Base-by-base conservation (phyloP, 169 alveolate species). In the Cryptosporidium tyzzeri region DNA sequence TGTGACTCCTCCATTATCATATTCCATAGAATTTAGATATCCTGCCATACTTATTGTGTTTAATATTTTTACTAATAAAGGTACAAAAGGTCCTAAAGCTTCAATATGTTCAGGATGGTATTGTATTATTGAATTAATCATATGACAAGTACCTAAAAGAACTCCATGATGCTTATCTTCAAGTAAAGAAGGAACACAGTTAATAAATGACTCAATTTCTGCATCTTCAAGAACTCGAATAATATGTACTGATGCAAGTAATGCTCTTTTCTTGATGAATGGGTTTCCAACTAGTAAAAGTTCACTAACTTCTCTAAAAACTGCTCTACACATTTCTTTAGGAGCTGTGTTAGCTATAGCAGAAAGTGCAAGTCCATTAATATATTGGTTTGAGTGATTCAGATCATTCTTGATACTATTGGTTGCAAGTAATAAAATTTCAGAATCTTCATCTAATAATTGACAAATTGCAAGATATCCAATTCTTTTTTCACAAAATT, bases 261-360 rank as follows among this genome's bases (percentile, higher is more conserved):
- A 93, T 2, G 99, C 99, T 94, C 98, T 99, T 93, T 98, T 97
- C 92, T 96, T 94, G 39, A 98, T 95, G 91, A 96, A 98, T 62
- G 99, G 98, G 65, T 97, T 98, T 45, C 98, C 92, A 50, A 96
- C 94, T 86, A 94, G 92, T 95, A 98, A 93, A 75, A 98, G 91
- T 74, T 96, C 94, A 69, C 97, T 96, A 31, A 99, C 98, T 71
- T 93, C 97, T 41, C 95, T 95, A 85, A 96, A 95, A 41, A 97
- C 94, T 75, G 97, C 98, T 91, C 98, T 92, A 85, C 99, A 98
- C 99, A 98, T 98, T 80, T 98, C 99, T 50, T 96, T 94, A 59
- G 99, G 98, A 37, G 99, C 99, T 26, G 98, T 96, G 94, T 98
- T 99, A n/a, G 98, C 99, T 68, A 99, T 86, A 10, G 99, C 99